Evolutionary conservation across 2,329 filamentous ascomycete genomes (phyloP), one percentile per base, ranked within the genome.

Genomic region (Pyrenochaeta sp.): DNA sequence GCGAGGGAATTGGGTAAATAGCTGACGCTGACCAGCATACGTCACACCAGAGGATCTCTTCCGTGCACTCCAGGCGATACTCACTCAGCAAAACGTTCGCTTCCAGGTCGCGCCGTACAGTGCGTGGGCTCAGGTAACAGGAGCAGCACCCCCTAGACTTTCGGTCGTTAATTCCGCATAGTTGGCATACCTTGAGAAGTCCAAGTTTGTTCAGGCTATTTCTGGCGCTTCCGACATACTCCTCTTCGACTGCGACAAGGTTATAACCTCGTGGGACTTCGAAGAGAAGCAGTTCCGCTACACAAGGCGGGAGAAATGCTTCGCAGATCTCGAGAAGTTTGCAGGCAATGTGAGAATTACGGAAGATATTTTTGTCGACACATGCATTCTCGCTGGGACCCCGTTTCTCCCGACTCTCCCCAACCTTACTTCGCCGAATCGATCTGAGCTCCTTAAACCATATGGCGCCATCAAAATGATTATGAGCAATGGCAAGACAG

Each of bases 61-160:
- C 68, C 87, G 88, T 47, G 84, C 91, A 48, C 83, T 98, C 33
- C 91, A 96, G 76, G 81, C 83, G 27, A 87, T 94, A 49, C 82
- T 98, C 45, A 82, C 84, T 65, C 81, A 87, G 61, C 85, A 88
- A 58, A 82, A 83, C 1, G 79, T 96, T 51, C 85, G 91, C 56
- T 96, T 92, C 69, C 81, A 91, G 42, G 90, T 96, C 39, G 89
- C 94, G 11, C 94, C 94, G 1, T 96, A 92, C 79, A 92, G 90
- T 74, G 92, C 93, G 32, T 89, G 90, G 67, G 91, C 91, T 53
- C 92, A 96, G 86, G 91, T 94, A 77, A 71, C 37, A 41, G 31
- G 9, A 35, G 3, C 21, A 9, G 23, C 7, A 10, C 15, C 11
- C 27, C 17, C 3, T 29, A 42, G 15, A 15, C 2, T 30, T 46